These are phyloP conservation scores for Aphanoascus verrucosus DNA, from an alignment of 2,329 filamentous ascomycete genomes.

Conservation along the genomic window DNA sequence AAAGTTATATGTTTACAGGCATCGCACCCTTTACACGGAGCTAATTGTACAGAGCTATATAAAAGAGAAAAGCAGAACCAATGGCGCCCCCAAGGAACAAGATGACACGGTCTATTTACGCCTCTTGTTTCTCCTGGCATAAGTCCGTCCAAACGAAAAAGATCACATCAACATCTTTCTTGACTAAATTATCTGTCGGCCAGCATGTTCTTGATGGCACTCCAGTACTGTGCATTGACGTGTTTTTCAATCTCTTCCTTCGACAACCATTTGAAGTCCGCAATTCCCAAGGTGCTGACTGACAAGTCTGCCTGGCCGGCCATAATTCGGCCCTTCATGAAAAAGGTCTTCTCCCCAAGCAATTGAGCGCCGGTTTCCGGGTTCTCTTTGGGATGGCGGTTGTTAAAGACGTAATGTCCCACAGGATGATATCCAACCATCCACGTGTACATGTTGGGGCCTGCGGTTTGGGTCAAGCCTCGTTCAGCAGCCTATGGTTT, in stretches of 20 bases:
- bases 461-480: conserved; percentile 64
- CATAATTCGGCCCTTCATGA: conserved; percentile 93
- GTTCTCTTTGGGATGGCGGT: conserved; percentile 39
- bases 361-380: conserved; percentile 29
- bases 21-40: not conserved
- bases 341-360: conserved; percentile 76
- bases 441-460: conserved; percentile 98
- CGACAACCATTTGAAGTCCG: conserved; percentile 84
- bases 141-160: not conserved
- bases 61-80: not conserved
- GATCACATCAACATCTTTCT: not conserved
- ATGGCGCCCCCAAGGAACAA: not conserved
- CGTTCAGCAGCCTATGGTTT: conserved; percentile 62
- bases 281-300: conserved; percentile 59
- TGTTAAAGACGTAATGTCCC: conserved; percentile 59
- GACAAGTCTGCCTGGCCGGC: conserved; percentile 70
- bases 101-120: not conserved
- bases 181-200: conserved; percentile 52
- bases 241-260: conserved; percentile 70
- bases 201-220: conserved; percentile 70
- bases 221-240: conserved; percentile 60
- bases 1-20: conserved; percentile 2
- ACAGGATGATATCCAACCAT: conserved; percentile 83
- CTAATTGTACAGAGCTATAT: conserved; percentile 3
- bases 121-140: not conserved